A percentile compares a stretch with the other conserved stretches of the same genome.
phyloP scores from a whole-genome alignment of 2,329 filamentous ascomycete species.

The Aschersonia sp. region DNA sequence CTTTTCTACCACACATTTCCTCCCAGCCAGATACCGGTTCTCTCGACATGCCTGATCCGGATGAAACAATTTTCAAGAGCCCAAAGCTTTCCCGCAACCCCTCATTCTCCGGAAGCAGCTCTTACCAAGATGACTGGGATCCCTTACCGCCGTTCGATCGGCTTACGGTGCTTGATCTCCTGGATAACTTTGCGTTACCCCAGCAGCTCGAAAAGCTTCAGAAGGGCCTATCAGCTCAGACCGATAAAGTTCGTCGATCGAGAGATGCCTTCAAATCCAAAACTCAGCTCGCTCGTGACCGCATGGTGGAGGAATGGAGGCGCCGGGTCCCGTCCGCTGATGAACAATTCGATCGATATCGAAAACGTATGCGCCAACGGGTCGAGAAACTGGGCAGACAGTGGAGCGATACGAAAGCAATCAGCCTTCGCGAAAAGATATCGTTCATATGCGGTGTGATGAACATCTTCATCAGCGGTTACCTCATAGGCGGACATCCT shows the following conservation, averaged over 20 bases:
- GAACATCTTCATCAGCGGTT: slow-evolving; percentile 95
- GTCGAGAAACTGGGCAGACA: slow-evolving; percentile 75
- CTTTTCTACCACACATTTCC: background rate
- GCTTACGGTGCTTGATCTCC: slow-evolving; percentile 78
- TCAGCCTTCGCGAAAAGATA: slow-evolving; percentile 83
- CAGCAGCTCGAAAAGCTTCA: slow-evolving; percentile 87
- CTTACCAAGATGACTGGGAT: slow-evolving; percentile 83
- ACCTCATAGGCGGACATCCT: slow-evolving; percentile 74
- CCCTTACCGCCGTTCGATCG: slow-evolving; percentile 77
- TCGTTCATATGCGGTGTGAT: slow-evolving; percentile 93
- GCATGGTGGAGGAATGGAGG: slow-evolving; percentile 86
- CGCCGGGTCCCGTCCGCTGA: slow-evolving; percentile 74
- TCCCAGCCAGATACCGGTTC: slow-evolving; percentile 28
- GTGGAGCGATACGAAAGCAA: slow-evolving; percentile 82
- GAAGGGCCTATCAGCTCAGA: slow-evolving; percentile 66
- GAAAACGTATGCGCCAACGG: slow-evolving; percentile 69
- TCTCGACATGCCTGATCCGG: slow-evolving; percentile 36
- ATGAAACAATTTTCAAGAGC: slow-evolving; percentile 30
- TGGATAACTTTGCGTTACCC: slow-evolving; percentile 84
- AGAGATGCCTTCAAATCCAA: slow-evolving; percentile 65
- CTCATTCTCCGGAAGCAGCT: slow-evolving; percentile 72
- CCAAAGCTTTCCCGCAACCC: slow-evolving; percentile 56
- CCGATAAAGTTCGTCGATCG: slow-evolving; percentile 70
- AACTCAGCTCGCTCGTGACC: slow-evolving; percentile 67
- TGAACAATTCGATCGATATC: slow-evolving; percentile 84